These are phyloP conservation scores for Tricholoma sp. DNA, from an alignment of 768 basidiomycete species.

Conservation along the genomic window DNA sequence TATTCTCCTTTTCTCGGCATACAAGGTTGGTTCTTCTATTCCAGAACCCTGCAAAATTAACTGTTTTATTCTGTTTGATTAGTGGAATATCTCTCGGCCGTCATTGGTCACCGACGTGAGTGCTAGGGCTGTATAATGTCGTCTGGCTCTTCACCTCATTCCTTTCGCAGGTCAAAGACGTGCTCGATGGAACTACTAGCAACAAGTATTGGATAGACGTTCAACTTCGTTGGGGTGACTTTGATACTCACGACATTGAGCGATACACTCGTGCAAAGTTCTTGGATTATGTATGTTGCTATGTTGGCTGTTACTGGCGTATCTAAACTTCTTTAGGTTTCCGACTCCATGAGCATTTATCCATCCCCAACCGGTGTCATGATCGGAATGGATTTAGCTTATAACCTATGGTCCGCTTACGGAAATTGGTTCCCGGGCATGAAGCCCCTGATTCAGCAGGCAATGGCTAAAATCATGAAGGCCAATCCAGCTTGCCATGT, in stretches of 20 bases:
- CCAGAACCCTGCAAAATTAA: not conserved
- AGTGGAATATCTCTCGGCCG: slow-evolving; percentile 98
- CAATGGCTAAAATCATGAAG: slow-evolving; percentile 99
- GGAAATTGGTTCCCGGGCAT: slow-evolving; percentile 99
- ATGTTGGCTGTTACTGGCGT: not conserved
- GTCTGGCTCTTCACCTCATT: not conserved
- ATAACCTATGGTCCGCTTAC: slow-evolving; percentile 98
- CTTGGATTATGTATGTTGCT: slow-evolving; percentile 79
- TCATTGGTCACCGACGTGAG: slow-evolving; percentile 90
- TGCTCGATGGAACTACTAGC: slow-evolving; percentile 94
- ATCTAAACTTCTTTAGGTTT: slow-evolving; percentile 46
- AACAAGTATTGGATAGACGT: slow-evolving; percentile 99
- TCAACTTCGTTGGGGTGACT: slow-evolving; percentile 95
- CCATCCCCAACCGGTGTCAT: slow-evolving; percentile 98
- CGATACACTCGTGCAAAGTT: slow-evolving; percentile 98
- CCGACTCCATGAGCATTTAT: slow-evolving; percentile 98
- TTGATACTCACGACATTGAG: slow-evolving; percentile 98
- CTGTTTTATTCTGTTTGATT: slow-evolving; percentile 13
- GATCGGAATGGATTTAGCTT: slow-evolving; percentile 98
- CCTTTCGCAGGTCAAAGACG: slow-evolving; percentile 72
- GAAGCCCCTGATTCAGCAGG: slow-evolving; percentile 97
- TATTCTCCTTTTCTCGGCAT: slow-evolving; percentile 93
- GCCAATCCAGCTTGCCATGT: slow-evolving; percentile 98
- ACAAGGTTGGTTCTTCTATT: slow-evolving; percentile 47
- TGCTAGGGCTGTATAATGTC: slow-evolving; percentile 3